Evolutionary conservation across 176 grass and related monocot genomes (phyloP), one percentile per base, ranked within the genome.

Genomic region (Triticum aestivum): DNA sequence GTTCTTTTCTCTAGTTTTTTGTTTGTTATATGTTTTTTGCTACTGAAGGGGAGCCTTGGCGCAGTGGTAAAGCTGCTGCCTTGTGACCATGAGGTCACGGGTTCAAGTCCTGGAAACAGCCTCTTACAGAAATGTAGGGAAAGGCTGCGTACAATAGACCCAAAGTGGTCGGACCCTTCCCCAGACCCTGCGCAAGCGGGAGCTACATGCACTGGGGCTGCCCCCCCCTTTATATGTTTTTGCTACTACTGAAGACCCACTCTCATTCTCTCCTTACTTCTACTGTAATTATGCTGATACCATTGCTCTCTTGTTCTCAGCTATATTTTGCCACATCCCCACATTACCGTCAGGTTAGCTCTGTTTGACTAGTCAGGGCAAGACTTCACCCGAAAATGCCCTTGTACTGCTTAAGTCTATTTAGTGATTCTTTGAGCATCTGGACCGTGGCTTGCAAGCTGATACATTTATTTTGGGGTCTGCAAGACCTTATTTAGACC

Each of bases 1-100:
- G 14, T 61, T 77, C 29, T 86, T 11, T 77, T 79, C 62, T 72
- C 69, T 72, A 38, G 24, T 20, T 41, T 72, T 41, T 72, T 23
- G 1, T 54, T 54, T 54, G 51, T 12, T 39, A 32, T 41, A 33
- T 41, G 35, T 21, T 23, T 41, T 41, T 72, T 42, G 23, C 69
- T 72, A 72, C 33, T 72, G 35, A 72, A 71, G 33, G 24, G n/a
- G n/a, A n/a, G n/a, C n/a, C n/a, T n/a, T n/a, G n/a, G n/a, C n/a
- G n/a, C n/a, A n/a, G n/a, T n/a, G n/a, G 24, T 26, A 26, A 26
- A 26, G 24, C 24, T 26, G 24, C 24, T 26, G 24, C 24, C 24
- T 26, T 26, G 24, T 26, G 24, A 26, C 24, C 24, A 26, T 26
- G 24, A 26, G 24, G 24, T 26, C 24, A 26, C 24, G 24, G 24